These are phyloP conservation scores for Fusarium sp. DNA, from an alignment of 2,329 filamentous ascomycete genomes.

Conservation along the genomic window DNA sequence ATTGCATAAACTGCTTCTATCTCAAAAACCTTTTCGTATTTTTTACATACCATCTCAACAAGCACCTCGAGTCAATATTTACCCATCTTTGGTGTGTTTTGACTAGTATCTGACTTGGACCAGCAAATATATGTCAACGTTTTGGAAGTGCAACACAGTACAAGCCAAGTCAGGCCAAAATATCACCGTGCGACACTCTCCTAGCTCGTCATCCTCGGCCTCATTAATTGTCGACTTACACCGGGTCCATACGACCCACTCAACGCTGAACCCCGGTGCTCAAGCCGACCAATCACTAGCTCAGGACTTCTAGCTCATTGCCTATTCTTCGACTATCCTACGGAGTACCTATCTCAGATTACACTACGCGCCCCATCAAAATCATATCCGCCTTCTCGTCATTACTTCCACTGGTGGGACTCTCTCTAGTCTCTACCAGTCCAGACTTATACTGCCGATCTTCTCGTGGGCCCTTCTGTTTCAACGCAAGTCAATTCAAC, in stretches of 20 bases:
- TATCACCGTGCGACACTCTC: background rate
- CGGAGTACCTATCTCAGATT: conserved; percentile 1
- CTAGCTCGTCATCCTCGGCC: conserved; percentile 5
- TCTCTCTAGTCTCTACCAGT: conserved; percentile 6
- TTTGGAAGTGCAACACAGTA: conserved; percentile 3
- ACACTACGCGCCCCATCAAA: conserved; percentile 22
- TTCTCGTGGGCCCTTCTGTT: conserved; percentile 10
- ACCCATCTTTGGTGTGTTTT: conserved; percentile 2
- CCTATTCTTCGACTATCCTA: conserved; percentile 9
- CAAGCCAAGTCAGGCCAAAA: background rate
- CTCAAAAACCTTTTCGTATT: background rate
- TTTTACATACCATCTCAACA: background rate
- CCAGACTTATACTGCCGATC: conserved; percentile 10
- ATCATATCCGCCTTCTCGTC: conserved; percentile 8
- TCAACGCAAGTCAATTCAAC: conserved; percentile 13
- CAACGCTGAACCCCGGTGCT: conserved; percentile 4
- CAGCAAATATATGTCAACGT: conserved; percentile 2
- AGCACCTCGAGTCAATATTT: conserved; percentile 1
- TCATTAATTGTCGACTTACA: conserved; percentile 33
- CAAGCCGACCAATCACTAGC: conserved; percentile 28
- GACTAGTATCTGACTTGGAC: background rate
- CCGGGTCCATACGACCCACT: conserved; percentile 37
- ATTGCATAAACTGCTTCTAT: background rate
- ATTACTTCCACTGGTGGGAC: conserved; percentile 20
- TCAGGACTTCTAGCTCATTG: conserved; percentile 4